phyloP scores from a whole-genome alignment of 2,329 filamentous ascomycete species.

The Fusarium caatingaense region DNA sequence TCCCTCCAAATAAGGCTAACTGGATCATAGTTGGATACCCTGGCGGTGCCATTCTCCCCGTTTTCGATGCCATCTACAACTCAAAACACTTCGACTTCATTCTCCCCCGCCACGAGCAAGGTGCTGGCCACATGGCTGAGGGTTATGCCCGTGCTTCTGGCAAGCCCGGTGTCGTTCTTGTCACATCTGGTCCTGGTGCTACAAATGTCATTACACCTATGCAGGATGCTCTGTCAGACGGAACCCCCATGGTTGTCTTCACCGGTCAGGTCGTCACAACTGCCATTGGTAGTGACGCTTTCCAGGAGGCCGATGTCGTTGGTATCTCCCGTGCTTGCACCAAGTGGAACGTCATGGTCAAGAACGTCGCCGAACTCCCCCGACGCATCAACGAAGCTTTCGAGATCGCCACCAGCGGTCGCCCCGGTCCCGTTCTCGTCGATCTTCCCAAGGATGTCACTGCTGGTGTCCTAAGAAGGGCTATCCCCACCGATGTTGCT shows the following conservation, averaged over 20 bases:
- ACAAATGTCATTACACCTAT: slow-evolving; percentile 97
- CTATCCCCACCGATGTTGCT: slow-evolving; percentile 81
- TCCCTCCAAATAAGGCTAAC: slow-evolving; percentile 39
- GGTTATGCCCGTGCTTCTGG: slow-evolving; percentile 95
- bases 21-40: slow-evolving; percentile 79
- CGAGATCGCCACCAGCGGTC: slow-evolving; percentile 94
- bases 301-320: slow-evolving; percentile 95
- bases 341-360: slow-evolving; percentile 99
- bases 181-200: slow-evolving; percentile 95
- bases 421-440: slow-evolving; percentile 93
- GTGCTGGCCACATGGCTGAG: slow-evolving; percentile 98
- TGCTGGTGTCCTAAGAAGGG: slow-evolving; percentile 81
- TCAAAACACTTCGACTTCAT: slow-evolving; percentile 97
- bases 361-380: slow-evolving; percentile 92
- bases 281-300: slow-evolving; percentile 85
- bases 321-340: slow-evolving; percentile 84
- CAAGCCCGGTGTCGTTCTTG: slow-evolving; percentile 93
- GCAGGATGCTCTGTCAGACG: slow-evolving; percentile 95
- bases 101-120: slow-evolving; percentile 95
- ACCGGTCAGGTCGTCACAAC: slow-evolving; percentile 90
- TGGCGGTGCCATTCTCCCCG: slow-evolving; percentile 94
- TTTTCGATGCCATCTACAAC: slow-evolving; percentile 99
- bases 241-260: slow-evolving; percentile 96
- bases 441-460: slow-evolving; percentile 98
- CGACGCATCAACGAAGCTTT: slow-evolving; percentile 97